phyloP scores from a whole-genome alignment of 2,329 filamentous ascomycete genomes.

The Epicoccum nigrum region DNA sequence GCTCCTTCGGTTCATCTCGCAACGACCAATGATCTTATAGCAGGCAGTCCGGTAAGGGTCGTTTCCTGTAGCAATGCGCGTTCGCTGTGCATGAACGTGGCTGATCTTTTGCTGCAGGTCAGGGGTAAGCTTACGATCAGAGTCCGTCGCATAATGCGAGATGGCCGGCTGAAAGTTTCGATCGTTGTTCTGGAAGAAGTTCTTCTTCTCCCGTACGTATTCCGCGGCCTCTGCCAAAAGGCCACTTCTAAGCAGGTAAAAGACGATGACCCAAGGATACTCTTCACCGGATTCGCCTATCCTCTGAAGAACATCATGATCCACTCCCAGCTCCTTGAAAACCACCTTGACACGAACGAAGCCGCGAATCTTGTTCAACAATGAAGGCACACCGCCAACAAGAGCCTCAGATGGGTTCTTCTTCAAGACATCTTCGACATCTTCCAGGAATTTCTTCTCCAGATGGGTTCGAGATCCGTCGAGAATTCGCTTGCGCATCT shows the following conservation, averaged over 20 bases:
- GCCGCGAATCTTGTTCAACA: slow-evolving; percentile 88
- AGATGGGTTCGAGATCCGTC: slow-evolving; percentile 79
- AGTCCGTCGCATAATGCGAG: slow-evolving; percentile 77
- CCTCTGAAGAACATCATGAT: slow-evolving; percentile 80
- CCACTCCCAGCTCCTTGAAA: slow-evolving; percentile 82
- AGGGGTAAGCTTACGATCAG: slow-evolving; percentile 76
- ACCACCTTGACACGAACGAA: slow-evolving; percentile 83
- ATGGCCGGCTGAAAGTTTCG: slow-evolving; percentile 89
- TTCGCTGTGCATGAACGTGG: slow-evolving; percentile 85
- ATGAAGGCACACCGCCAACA: slow-evolving; percentile 85
- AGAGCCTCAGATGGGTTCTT: slow-evolving; percentile 89
- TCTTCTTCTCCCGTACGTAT: slow-evolving; percentile 83
- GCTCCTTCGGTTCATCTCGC: slow-evolving; percentile 63
- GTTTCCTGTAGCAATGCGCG: slow-evolving; percentile 81
- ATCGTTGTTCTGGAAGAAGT: slow-evolving; percentile 87
- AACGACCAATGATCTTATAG: slow-evolving; percentile 93
- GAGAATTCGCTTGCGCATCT: slow-evolving; percentile 79
- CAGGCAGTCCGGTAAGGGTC: slow-evolving; percentile 97
- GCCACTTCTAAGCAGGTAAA: slow-evolving; percentile 86
- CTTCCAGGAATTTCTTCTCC: slow-evolving; percentile 78
- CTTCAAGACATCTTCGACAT: slow-evolving; percentile 77
- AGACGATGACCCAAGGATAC: slow-evolving; percentile 92
- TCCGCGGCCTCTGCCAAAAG: slow-evolving; percentile 82
- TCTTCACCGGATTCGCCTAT: slow-evolving; percentile 69
- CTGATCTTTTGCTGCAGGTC: slow-evolving; percentile 87